Evolutionary conservation across 202 grass and related monocot species (phyloP), one percentile per base, ranked within the genome.

Genomic region (Carex sylvatica): DNA sequence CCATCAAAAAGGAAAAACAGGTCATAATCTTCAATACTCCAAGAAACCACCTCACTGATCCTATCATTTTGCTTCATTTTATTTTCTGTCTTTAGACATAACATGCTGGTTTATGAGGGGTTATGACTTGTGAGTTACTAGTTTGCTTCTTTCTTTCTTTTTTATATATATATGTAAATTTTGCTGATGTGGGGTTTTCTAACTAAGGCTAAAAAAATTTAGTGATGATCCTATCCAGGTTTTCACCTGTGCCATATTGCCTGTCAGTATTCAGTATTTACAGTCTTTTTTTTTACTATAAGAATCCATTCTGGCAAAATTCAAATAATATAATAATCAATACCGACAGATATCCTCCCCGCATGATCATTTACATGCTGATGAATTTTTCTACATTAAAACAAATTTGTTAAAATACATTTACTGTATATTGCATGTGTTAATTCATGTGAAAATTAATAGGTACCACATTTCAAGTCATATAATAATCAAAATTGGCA

Each of bases 1-100:
- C 87, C 78, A 9, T 89, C 89, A 2, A 92, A 95, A 80, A 83
- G 88, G 24, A 92, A 99, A 85, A 91, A 86, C 13, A 92, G 86
- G 85, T 83, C 83, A 91, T 85, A 82, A 87, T 79, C 65, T 97
- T 90, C 13, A 88, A 86, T 87, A 88, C 0, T 81, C 79, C 65
- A 93, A 90, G 82, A 91, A 87, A 72, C 84, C 87, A 15, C 55
- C 79, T 5, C 85, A 59, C 16, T 81, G 64, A 69, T 90, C 19
- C 74, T 24, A 66, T 70, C 2, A 33, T 69, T 58, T 64, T 31
- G 28, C 28, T 28, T 81, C 13, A 8, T 81, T 81, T 67, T 80
- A 9, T 65, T 49, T 80, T 65, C 54, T 80, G 60, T 46, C 7
- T 46, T 80, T 65, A 65, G 22, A 65, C 35, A 65, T 24, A 20